Base-by-base conservation (phyloP, 768 basidiomycete genomes). In the Cystofilobasidium bisporidii region DNA sequence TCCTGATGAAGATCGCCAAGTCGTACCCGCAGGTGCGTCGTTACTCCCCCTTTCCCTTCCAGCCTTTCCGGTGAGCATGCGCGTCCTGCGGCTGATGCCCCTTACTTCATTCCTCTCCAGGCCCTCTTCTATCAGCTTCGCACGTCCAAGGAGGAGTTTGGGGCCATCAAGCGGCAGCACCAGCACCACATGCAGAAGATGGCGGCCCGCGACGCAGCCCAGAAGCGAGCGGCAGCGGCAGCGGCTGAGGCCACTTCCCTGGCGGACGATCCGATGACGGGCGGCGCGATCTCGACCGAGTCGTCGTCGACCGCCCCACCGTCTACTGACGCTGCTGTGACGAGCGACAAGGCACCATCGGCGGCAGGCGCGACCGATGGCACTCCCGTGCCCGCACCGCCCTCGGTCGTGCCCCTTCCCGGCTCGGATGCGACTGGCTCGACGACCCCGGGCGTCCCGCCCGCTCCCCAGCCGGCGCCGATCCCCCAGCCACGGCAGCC, bases 121-220 rank as follows among this genome's bases (percentile, higher is more conserved):
- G 91, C 91, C 0, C 79, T 98, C 30, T 99, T 96, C 79, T 99
- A 94, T 81, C 88, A 89, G 66, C 78, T 98, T 43, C 88, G 96
- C 22, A 94, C 93, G 1, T 83, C 84, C 0, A 83, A 82, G 69
- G 88, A 90, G 71, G 89, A 91, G 55, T 83, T 87, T 76, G 69
- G 68, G 36, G 72, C 67, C 32, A 69, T 76, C 68, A 75, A 73
- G 61, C 64, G 73, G 20, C 77, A 77, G 69, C 72, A 76, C 63
- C 61, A 69, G 59, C 57, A 61, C 22, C 71, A 72, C 12, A 1
- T 70, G 10, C 57, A 57, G 22, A 64, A 60, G 57, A 24, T 38
- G 36, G 28, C 40, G 28, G 22, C 33, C 24, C 55, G 68, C 33
- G n/a, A 71, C 71, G 64, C 61, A 14, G 62, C 61, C 17, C 50